phyloP scores from a whole-genome alignment of 306 rosid species.

The Trichosanthes truncata region DNA sequence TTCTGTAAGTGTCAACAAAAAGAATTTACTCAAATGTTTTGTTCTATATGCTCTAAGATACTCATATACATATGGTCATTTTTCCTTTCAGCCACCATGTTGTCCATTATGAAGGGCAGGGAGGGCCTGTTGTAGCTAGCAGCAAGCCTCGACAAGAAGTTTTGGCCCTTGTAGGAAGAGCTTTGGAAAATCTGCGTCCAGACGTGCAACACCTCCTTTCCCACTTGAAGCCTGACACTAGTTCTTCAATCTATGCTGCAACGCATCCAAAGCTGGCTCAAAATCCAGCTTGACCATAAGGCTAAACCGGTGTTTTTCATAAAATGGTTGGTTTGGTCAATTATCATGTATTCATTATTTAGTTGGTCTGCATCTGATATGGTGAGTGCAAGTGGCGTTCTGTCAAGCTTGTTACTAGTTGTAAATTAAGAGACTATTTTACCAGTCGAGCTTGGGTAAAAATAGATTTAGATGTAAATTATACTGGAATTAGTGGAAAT shows the following conservation, averaged over 20 bases:
- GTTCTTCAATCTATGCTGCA: conserved; percentile 75
- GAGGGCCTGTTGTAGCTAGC: conserved; percentile 76
- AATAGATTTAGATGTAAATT: conserved; percentile 1
- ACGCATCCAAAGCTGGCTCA: conserved; percentile 68
- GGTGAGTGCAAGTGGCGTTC: background rate
- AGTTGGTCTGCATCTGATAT: background rate
- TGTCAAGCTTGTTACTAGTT: background rate
- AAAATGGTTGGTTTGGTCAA: background rate
- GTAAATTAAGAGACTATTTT: background rate
- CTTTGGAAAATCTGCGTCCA: conserved; percentile 66
- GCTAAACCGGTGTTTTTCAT: background rate
- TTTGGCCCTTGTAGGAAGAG: conserved; percentile 64
- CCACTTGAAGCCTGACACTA: conserved; percentile 70
- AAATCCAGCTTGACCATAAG: conserved; percentile 33
- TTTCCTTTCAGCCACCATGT: conserved; percentile 62
- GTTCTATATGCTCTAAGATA: background rate
- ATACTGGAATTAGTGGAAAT: conserved; percentile 2
- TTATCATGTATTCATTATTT: background rate
- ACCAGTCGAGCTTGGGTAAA: background rate
- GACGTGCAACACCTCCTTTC: conserved; percentile 85
- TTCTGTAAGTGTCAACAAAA: conserved; percentile 49
- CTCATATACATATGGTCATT: conserved; percentile 4
- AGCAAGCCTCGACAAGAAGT: conserved; percentile 91
- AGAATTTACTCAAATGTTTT: background rate
- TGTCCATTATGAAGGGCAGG: conserved; percentile 92